Conservation (phyloP, 1,284 basidiomycete species). For the Singerocomus inundabilis region DNA sequence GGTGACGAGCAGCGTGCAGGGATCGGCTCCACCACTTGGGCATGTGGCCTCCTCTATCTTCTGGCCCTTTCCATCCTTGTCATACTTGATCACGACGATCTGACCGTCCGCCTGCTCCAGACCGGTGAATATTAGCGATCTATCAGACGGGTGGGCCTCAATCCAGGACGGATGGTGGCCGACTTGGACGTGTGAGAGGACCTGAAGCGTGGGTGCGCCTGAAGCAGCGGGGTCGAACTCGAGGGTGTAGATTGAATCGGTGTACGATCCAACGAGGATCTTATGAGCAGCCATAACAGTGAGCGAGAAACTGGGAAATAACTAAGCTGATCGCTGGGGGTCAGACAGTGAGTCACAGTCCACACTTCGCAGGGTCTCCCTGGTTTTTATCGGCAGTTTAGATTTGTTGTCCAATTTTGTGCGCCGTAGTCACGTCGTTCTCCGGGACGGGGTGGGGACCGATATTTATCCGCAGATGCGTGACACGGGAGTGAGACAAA, state of each 20-base stretch:
- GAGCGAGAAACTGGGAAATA: not conserved
- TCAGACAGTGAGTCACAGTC: too few relatives aligned
- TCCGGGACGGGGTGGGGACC: too few relatives aligned
- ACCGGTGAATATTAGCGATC: conserved; percentile 50
- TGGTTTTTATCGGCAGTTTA: too few relatives aligned
- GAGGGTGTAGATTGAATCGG: conserved; percentile 55
- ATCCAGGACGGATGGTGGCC: conserved; percentile 74
- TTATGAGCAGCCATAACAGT: conserved; percentile 20
- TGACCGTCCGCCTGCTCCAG: conserved; percentile 62
- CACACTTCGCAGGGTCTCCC: too few relatives aligned
- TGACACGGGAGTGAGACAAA: too few relatives aligned
- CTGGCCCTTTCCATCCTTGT: conserved; percentile 31
- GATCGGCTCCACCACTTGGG: conserved; percentile 50
- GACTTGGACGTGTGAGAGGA: conserved; percentile 46
- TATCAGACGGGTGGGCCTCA: conserved; percentile 52
- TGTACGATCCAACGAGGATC: conserved; percentile 67
- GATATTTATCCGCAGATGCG: too few relatives aligned
- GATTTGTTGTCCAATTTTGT: too few relatives aligned
- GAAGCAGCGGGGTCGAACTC: conserved; percentile 39
- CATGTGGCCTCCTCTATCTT: conserved; percentile 34
- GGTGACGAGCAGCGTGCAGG: conserved; percentile 54
- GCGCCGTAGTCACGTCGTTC: too few relatives aligned
- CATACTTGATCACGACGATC: conserved; percentile 53
- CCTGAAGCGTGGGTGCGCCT: conserved; percentile 37
- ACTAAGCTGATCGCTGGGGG: too few relatives aligned